Evolutionary conservation across 257 asterid species (phyloP).

Genomic region (Fraxinus anomala): DNA sequence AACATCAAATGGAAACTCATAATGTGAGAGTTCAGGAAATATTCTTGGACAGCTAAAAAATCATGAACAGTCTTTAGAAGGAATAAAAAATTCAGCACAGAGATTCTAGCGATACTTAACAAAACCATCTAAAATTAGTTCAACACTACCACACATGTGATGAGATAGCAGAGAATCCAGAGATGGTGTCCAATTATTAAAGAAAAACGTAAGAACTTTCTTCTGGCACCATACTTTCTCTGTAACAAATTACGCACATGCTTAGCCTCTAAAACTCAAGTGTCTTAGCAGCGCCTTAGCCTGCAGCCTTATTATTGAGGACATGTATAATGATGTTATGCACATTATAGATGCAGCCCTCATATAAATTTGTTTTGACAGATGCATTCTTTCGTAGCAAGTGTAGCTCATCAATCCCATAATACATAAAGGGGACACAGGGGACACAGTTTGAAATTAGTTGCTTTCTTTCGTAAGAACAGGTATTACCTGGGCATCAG

Average conservation of each 20-base stretch:
- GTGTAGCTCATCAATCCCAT: slow-evolving; percentile 7
- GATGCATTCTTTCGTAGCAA: background rate
- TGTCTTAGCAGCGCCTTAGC: too few species aligned
- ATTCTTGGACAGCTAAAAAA: too few species aligned
- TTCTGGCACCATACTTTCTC: background rate
- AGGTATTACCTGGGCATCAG: slow-evolving; percentile 93
- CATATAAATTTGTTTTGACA: too few species aligned
- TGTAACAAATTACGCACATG: background rate
- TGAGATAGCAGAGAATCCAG: background rate
- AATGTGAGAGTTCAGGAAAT: too few species aligned
- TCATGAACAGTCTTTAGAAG: too few species aligned
- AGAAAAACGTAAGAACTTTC: background rate
- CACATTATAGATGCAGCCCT: background rate
- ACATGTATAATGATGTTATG: too few species aligned
- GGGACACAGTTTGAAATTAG: background rate
- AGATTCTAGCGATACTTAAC: too few species aligned
- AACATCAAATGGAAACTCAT: too few species aligned
- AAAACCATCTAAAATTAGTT: background rate
- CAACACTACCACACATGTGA: background rate
- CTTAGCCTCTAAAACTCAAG: too few species aligned
- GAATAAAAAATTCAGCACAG: too few species aligned
- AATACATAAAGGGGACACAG: background rate
- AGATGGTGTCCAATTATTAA: background rate
- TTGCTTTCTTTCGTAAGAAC: background rate
- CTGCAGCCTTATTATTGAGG: too few species aligned